Percentiles rank a stretch among this genome's conserved stretches.
phyloP scores from a whole-genome alignment of 106 monocot genomes.

The Ottelia alismoides region DNA sequence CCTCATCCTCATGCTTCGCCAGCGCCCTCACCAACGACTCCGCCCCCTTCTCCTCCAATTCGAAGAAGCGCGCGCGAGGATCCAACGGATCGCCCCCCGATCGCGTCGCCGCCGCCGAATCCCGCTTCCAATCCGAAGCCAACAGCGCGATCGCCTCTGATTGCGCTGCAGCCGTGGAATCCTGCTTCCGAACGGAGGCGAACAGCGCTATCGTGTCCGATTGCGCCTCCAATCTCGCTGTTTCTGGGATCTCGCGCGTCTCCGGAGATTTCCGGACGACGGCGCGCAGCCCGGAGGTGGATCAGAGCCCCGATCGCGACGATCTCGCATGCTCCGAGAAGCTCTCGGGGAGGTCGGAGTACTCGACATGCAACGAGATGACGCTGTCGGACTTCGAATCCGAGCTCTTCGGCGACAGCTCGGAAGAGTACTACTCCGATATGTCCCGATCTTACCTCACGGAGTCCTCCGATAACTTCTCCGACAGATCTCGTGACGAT shows the following conservation, averaged over 20 bases:
- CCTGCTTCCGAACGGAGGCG: no score
- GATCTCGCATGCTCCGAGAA: constrained; percentile 47
- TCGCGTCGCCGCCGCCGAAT: constrained; percentile 1
- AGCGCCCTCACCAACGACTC: constrained; percentile 34
- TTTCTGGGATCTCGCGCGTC: constrained; percentile 31
- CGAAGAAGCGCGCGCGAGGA: no score
- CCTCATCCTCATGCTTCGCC: constrained; percentile 45
- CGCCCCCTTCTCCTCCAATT: constrained; percentile 1
- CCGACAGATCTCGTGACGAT: constrained; percentile 15
- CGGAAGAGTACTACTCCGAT: constrained; percentile 14
- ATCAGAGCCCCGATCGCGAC: constrained; percentile 25
- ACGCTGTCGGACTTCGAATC: constrained; percentile 28
- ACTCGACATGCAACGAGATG: constrained; percentile 29
- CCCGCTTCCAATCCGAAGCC: neutral
- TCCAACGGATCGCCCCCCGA: no score
- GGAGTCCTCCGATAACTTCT: constrained; percentile 30
- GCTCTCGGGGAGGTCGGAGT: constrained; percentile 24
- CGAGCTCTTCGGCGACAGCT: constrained; percentile 14
- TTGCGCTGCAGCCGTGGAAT: no score
- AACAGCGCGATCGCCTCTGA: neutral
- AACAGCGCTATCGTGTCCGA: no score
- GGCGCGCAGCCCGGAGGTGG: constrained; percentile 1
- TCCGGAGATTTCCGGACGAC: constrained; percentile 12
- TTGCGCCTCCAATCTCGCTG: constrained; percentile 6
- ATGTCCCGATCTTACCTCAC: constrained; percentile 11